Conservation (phyloP, 2,329 filamentous ascomycete species). For the Cytospora piceae region DNA sequence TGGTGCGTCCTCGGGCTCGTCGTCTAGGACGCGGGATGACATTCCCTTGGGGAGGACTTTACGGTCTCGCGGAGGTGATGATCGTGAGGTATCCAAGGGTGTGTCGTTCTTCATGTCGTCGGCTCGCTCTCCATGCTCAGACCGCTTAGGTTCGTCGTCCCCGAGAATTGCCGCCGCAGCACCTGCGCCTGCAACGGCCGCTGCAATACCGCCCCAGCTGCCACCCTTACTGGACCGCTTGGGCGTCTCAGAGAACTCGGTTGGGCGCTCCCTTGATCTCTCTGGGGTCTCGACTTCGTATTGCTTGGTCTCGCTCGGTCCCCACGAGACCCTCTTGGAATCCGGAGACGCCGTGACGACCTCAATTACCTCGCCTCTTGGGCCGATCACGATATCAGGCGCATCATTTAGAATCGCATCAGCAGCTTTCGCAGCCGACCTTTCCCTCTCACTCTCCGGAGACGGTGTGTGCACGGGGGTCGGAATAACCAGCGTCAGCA, state of each 20-base stretch:
- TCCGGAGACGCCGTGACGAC: constrained; percentile 43
- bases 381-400: constrained; percentile 42
- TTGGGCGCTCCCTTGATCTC: constrained; percentile 39
- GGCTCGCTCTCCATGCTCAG: constrained; percentile 25
- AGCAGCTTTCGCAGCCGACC: constrained; percentile 30
- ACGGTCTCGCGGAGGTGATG: constrained; percentile 26
- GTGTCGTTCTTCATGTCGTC: constrained; percentile 28
- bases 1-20: constrained; percentile 30
- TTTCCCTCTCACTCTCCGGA: constrained; percentile 45
- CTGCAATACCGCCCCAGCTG: constrained; percentile 58
- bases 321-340: constrained; percentile 65
- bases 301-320: constrained; percentile 65
- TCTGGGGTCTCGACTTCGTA: constrained; percentile 66
- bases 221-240: constrained; percentile 39
- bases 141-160: constrained; percentile 9
- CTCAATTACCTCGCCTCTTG: constrained; percentile 50
- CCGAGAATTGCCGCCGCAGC: constrained; percentile 36
- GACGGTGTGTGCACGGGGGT: constrained; percentile 59
- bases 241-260: constrained; percentile 38
- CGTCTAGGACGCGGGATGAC: constrained; percentile 22
- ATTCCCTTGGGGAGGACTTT: constrained; percentile 25
- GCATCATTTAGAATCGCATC: constrained; percentile 30
- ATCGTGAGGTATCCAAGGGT: constrained; percentile 20
- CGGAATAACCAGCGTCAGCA: constrained; percentile 64
- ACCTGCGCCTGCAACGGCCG: constrained; percentile 49